Conservation (phyloP, 345 rosid species). For the Pelargonium nanum region DNA sequence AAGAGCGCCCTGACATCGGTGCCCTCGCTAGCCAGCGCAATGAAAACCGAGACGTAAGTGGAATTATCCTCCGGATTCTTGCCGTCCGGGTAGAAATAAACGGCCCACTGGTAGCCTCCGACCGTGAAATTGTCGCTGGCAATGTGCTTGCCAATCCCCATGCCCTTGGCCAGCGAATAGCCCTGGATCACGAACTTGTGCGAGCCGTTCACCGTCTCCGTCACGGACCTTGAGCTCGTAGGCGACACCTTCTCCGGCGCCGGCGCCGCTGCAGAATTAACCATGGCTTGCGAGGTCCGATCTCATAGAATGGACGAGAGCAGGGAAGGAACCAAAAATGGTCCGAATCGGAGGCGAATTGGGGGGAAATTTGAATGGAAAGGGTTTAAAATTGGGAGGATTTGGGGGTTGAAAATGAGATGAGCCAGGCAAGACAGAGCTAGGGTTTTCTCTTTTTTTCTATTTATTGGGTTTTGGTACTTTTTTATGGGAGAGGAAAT, state of each 20-base stretch:
- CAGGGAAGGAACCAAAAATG: no score
- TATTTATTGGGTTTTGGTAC: background rate
- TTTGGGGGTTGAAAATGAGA: background rate
- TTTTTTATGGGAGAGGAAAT: background rate
- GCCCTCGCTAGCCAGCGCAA: constrained; percentile 62
- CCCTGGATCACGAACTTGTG: constrained; percentile 44
- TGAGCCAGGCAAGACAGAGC: no score
- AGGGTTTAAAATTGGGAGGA: background rate
- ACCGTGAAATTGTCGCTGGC: constrained; percentile 56
- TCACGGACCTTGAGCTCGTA: constrained; percentile 38
- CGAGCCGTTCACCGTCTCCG: constrained; percentile 47
- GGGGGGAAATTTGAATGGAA: background rate
- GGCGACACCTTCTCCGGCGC: constrained; percentile 15
- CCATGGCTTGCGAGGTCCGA: background rate
- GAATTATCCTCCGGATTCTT: constrained; percentile 59
- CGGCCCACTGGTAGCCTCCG: constrained; percentile 63
- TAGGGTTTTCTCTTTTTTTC: background rate
- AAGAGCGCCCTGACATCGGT: constrained; percentile 58
- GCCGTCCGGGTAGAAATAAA: constrained; percentile 63
- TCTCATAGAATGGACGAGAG: background rate
- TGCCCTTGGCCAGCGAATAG: constrained; percentile 56
- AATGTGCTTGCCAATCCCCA: constrained; percentile 61
- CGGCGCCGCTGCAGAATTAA: background rate
- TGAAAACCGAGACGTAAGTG: constrained; percentile 48
- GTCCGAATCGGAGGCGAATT: no score